Conservation (phyloP, 2,329 filamentous ascomycete species). For the Cytospora piceicola region DNA sequence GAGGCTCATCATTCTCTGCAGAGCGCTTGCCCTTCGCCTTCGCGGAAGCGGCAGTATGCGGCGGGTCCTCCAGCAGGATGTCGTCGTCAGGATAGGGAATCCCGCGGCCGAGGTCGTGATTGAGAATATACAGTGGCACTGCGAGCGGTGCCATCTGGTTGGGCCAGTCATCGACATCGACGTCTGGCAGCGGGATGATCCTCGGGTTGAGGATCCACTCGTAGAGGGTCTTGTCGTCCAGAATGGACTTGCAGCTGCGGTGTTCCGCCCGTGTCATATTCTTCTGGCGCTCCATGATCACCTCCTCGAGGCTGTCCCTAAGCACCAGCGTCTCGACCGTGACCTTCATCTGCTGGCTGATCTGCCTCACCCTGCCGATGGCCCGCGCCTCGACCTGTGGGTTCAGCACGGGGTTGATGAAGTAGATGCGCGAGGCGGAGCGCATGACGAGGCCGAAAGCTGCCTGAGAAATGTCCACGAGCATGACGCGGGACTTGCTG, state of each 20-base stretch:
- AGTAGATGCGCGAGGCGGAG: constrained; percentile 83
- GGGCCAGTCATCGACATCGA: constrained; percentile 37
- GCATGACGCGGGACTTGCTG: constrained; percentile 70
- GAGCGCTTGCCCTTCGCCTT: constrained; percentile 1
- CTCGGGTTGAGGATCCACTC: constrained; percentile 60
- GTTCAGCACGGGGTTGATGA: constrained; percentile 85
- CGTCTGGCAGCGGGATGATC: constrained; percentile 44
- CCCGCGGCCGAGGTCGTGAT: constrained; percentile 50
- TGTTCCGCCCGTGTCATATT: constrained; percentile 74
- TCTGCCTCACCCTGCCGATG: constrained; percentile 85
- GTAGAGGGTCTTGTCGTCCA: constrained; percentile 61
- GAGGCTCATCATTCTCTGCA: background rate
- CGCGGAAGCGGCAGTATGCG: background rate
- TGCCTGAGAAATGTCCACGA: constrained; percentile 91
- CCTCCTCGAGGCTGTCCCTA: constrained; percentile 79
- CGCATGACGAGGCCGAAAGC: constrained; percentile 87
- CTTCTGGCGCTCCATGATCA: constrained; percentile 73
- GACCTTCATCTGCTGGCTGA: constrained; percentile 79
- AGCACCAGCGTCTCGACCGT: constrained; percentile 86
- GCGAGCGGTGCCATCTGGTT: constrained; percentile 55
- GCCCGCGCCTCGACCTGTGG: constrained; percentile 87
- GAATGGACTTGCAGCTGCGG: constrained; percentile 56
- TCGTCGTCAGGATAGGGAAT: constrained; percentile 51
- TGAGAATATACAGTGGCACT: constrained; percentile 55
- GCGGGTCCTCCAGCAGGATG: constrained; percentile 40